Evolutionary conservation across 768 basidiomycete species (phyloP).

Genomic region (Lactarius sanguifluus): DNA sequence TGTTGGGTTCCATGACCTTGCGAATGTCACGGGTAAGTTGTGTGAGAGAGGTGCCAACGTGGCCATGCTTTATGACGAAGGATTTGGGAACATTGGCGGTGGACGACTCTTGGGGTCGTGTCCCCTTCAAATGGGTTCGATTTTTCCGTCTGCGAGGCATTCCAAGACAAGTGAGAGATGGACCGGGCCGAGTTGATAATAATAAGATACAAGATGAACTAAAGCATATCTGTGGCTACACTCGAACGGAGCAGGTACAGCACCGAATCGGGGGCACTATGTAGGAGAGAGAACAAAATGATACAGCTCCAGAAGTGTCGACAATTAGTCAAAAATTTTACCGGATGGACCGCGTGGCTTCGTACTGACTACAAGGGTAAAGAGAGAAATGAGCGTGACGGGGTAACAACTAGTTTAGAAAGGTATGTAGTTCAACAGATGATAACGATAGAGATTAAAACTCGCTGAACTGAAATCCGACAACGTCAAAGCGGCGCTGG

Average conservation of each 20-base stretch:
- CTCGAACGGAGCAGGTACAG: conserved; percentile 15
- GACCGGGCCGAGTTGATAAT: conserved; percentile 1
- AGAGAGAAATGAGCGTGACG: neutral
- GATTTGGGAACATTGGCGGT: conserved; percentile 67
- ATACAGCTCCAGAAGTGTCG: conserved; percentile 26
- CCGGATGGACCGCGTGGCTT: conserved; percentile 11
- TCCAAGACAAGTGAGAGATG: neutral
- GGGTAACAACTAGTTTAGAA: conserved; percentile 4
- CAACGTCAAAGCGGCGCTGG: conserved; percentile 64
- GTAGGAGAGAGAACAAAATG: conserved; percentile 12
- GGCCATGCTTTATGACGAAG: conserved; percentile 95
- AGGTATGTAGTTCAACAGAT: conserved; percentile 1
- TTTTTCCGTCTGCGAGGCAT: conserved; percentile 81
- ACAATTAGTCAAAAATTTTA: conserved; percentile 18
- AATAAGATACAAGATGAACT: conserved; percentile 17
- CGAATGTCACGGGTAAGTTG: conserved; percentile 92
- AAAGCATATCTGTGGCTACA: conserved; percentile 16
- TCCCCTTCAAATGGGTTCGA: conserved; percentile 76
- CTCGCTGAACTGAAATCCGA: conserved; percentile 72
- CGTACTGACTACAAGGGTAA: neutral
- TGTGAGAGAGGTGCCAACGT: conserved; percentile 80
- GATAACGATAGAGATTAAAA: conserved; percentile 47
- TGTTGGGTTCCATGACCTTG: conserved; percentile 98
- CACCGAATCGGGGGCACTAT: conserved; percentile 23
- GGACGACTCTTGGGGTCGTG: conserved; percentile 35